Percentiles rank a stretch among this genome's conserved stretches.
phyloP scores from a whole-genome alignment of 2,329 filamentous ascomycete species.

The Ceratocystis diversiconidia region DNA sequence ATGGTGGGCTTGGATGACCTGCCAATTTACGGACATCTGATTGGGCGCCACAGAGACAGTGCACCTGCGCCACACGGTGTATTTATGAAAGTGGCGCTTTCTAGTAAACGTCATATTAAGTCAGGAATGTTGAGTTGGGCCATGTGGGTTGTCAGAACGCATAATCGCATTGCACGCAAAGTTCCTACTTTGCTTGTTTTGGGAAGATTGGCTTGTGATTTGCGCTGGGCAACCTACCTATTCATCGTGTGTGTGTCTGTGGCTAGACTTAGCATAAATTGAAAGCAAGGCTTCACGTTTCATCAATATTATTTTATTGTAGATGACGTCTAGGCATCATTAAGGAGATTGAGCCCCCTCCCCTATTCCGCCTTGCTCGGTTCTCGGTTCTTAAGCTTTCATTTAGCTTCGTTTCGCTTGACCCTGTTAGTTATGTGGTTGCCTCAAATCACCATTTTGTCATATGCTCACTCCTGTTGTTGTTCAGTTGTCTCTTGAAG shows the following conservation, averaged over 20 bases:
- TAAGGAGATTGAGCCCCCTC: not conserved
- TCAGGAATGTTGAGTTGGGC: not conserved
- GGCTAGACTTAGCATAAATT: not conserved
- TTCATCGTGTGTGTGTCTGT: not conserved
- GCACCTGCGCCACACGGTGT: not conserved
- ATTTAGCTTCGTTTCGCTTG: constrained; percentile 4
- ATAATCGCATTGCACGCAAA: not conserved
- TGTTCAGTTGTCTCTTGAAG: not conserved
- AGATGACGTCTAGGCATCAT: not conserved
- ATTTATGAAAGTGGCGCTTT: not conserved
- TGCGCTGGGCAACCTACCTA: not conserved
- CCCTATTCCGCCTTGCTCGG: not conserved
- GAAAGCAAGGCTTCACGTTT: not conserved
- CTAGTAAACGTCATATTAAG: not conserved
- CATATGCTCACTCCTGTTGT: not conserved
- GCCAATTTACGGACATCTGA: not conserved
- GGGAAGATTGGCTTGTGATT: not conserved
- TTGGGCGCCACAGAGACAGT: not conserved
- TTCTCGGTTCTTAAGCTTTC: not conserved
- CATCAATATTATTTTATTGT: not conserved
- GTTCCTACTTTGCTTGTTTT: not conserved
- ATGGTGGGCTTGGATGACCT: not conserved
- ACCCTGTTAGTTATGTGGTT: not conserved
- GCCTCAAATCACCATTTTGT: not conserved
- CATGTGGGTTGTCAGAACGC: not conserved